Conservation (phyloP, 2,329 filamentous ascomycete species). For the Cryphonectria radicalis region DNA sequence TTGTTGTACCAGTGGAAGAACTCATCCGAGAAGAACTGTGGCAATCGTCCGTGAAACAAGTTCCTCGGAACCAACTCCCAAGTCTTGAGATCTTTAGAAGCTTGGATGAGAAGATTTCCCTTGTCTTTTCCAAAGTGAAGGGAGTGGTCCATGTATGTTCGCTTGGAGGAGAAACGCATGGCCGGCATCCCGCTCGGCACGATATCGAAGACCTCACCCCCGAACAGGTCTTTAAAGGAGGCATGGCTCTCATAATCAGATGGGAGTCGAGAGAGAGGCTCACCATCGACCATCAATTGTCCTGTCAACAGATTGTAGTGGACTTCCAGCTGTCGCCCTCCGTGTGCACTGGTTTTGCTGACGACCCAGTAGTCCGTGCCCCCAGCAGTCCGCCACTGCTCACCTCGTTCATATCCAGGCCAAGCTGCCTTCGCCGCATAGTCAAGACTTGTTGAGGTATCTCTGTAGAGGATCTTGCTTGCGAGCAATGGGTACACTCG, state of each 20-base stretch:
- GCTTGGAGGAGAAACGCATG: slow-evolving; percentile 47
- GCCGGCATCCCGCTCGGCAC: slow-evolving; percentile 43
- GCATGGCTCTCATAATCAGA: slow-evolving; percentile 45
- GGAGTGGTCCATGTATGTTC: slow-evolving; percentile 35
- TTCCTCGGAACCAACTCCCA: slow-evolving; percentile 11
- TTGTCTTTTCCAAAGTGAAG: slow-evolving; percentile 42
- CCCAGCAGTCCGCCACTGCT: slow-evolving; percentile 13
- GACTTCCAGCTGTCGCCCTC: slow-evolving; percentile 35
- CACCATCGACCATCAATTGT: slow-evolving; percentile 56
- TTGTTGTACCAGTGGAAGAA: slow-evolving; percentile 53
- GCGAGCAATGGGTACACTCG: slow-evolving; percentile 30
- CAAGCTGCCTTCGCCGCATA: slow-evolving; percentile 36
- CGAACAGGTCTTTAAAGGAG: slow-evolving; percentile 51
- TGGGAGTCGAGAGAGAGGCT: slow-evolving; percentile 53
- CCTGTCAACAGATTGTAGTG: slow-evolving; percentile 57
- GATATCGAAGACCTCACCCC: slow-evolving; percentile 46
- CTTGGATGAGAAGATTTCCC: slow-evolving; percentile 41
- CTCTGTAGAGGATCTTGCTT: slow-evolving; percentile 19
- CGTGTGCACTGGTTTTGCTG: neutral
- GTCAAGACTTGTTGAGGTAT: slow-evolving; percentile 29
- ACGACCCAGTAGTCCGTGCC: slow-evolving; percentile 34
- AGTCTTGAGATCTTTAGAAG: slow-evolving; percentile 20
- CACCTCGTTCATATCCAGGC: slow-evolving; percentile 33
- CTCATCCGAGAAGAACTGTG: slow-evolving; percentile 43
- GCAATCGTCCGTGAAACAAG: slow-evolving; percentile 38